Evolutionary conservation across 495 filamentous ascomycete species (phyloP), one percentile per base, ranked within the genome.

Genomic region (Pseudevernia furfuracea): DNA sequence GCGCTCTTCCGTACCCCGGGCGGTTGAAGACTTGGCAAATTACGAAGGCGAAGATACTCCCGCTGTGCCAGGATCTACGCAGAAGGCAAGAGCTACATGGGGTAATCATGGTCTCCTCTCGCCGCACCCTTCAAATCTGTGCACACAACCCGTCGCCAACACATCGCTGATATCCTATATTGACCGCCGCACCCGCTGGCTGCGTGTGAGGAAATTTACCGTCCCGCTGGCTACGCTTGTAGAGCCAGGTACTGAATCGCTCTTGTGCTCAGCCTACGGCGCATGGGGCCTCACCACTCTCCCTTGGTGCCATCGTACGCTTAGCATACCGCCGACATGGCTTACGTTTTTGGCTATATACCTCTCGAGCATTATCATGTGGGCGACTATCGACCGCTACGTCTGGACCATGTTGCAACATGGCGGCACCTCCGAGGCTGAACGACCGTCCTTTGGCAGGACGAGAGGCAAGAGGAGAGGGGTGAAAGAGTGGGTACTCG

Each of bases 171-270:
- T 72, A 8, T 87, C 89, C 15, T 97, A 96, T 74, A 81, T 92
- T 32, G 89, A 87, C 4, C 87, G 95, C 21, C 84, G 95, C 9
- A 85, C 93, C 0, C 83, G 95, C 52, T 99, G 95, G 95, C 76
- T 97, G 23, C 84, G 95, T 0, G 95, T 96, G 5, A 81, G 95
- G 38, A 99, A 97, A 72, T 99, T 90, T 79, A 96, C 92, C 8
- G 93, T 97, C 38, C 78, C 89, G 23, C 79, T 88, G 0, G 95
- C 95, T 0, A 97, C 95, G 0, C 77, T 97, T 2, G 87, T 96
- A n/a, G 95, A 99, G 68, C 93, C 92, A 0, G 92, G 91, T 4
- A 94, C 94, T 4, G 95, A 97, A 75, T 88, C 86, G n/a, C 76
- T 97, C 17, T 70, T 96, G 0, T 94, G 91, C 74, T 90, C 85